Evolutionary conservation across 352 stramenopile species (phyloP).

Genomic region (Phytophthora litchii): DNA sequence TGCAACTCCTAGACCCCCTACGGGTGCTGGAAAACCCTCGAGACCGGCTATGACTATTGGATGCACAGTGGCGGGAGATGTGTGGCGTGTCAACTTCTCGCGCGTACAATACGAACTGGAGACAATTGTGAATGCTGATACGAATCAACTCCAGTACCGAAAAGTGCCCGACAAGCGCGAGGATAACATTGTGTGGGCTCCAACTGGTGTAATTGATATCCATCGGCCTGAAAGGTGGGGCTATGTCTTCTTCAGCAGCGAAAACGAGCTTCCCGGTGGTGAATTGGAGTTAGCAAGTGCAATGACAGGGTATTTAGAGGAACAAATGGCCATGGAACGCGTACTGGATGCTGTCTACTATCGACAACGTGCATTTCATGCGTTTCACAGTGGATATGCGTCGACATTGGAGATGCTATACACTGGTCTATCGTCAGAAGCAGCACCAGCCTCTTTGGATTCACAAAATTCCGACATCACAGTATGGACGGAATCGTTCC

Average conservation of each 20-base stretch:
- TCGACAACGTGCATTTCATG: constrained; percentile 56
- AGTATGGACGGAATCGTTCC: constrained; percentile 28
- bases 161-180: constrained; percentile 58
- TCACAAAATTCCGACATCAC: neutral
- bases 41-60: constrained; percentile 21
- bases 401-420: constrained; percentile 53
- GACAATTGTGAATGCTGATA: constrained; percentile 51
- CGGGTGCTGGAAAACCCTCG: constrained; percentile 2
- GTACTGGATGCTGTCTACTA: constrained; percentile 77
- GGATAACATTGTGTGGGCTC: constrained; percentile 79
- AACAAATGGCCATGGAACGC: constrained; percentile 62
- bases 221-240: constrained; percentile 78
- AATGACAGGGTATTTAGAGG: constrained; percentile 46
- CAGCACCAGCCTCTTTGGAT: constrained; percentile 1
- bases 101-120: constrained; percentile 84
- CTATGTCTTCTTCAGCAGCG: constrained; percentile 64
- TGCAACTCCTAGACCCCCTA: constrained; percentile 29
- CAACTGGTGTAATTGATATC: constrained; percentile 78
- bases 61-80: constrained; percentile 41
- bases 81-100: constrained; percentile 92
- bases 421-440: neutral
- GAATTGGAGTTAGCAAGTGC: constrained; percentile 44
- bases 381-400: constrained; percentile 46
- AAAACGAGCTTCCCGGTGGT: constrained; percentile 45
- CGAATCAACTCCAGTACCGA: constrained; percentile 49